Conservation (phyloP, 768 basidiomycete genomes). For the Brasilioporus rufonigricans region DNA sequence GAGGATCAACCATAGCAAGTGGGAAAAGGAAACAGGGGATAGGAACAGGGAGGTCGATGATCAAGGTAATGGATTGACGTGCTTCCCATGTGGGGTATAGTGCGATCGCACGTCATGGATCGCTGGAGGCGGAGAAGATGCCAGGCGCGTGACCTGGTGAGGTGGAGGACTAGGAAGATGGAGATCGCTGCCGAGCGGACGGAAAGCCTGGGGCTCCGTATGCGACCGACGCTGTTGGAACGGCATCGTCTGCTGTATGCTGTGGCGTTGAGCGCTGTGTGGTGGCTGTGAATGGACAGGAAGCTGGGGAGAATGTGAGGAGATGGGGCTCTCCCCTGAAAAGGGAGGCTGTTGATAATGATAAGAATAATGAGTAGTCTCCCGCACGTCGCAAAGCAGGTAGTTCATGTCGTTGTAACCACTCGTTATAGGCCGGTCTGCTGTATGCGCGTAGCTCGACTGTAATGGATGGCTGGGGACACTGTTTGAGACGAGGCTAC, state of each 20-base stretch:
- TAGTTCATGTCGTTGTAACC: constrained; percentile 50
- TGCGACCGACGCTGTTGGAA: constrained; percentile 58
- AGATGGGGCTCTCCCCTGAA: constrained; percentile 40
- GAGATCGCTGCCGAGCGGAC: constrained; percentile 46
- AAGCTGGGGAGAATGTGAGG: constrained; percentile 43
- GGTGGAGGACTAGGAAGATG: constrained; percentile 48
- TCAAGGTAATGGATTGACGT: constrained; percentile 47
- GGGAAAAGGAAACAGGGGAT: constrained; percentile 16
- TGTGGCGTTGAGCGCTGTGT: constrained; percentile 35
- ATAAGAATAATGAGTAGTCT: constrained; percentile 49
- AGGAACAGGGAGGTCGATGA: constrained; percentile 19
- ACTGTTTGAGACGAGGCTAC: constrained; percentile 40
- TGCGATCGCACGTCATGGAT: constrained; percentile 36
- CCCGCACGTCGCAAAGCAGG: constrained; percentile 44
- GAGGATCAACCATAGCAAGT: constrained; percentile 20
- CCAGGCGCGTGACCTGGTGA: constrained; percentile 39
- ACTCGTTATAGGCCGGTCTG: constrained; percentile 48
- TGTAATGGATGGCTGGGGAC: constrained; percentile 38
- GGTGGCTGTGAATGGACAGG: constrained; percentile 35
- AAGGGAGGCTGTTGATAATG: constrained; percentile 52
- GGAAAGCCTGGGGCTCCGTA: constrained; percentile 55
- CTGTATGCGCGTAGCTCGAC: constrained; percentile 45
- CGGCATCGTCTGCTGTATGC: constrained; percentile 43
- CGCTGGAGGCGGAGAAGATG: constrained; percentile 42
- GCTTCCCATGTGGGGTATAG: constrained; percentile 43